Evolutionary conservation across 208 protist species (phyloP).

Genomic region (Trypanosoma avium): DNA sequence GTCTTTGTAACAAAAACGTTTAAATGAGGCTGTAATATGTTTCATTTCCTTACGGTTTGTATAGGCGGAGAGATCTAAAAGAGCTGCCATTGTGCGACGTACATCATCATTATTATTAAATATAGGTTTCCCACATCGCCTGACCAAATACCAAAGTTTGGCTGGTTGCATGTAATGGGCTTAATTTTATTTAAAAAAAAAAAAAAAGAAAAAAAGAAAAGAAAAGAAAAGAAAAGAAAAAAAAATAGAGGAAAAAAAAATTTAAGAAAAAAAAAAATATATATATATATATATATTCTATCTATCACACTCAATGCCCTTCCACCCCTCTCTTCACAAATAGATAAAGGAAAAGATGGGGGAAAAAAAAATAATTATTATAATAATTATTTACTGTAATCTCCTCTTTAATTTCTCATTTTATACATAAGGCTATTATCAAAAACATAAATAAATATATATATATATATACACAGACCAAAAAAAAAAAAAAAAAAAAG

Average conservation of each 20-base stretch:
- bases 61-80: conserved; percentile 47
- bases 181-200: conserved; percentile 1
- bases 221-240: conserved; percentile 13
- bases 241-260: neutral
- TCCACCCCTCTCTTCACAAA: no score
- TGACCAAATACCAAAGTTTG: conserved; percentile 19
- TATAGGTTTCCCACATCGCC: conserved; percentile 30
- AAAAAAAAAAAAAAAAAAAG: no score
- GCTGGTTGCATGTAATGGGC: conserved; percentile 16
- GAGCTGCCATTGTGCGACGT: conserved; percentile 25
- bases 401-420: no score
- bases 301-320: no score
- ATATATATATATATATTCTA: neutral
- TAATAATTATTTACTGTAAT: no score
- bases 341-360: no score
- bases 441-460: neutral
- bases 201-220: conserved; percentile 13
- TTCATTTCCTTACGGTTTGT: conserved; percentile 23
- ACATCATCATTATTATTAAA: conserved; percentile 48
- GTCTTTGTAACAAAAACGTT: conserved; percentile 36
- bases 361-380: no score
- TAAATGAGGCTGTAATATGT: conserved; percentile 27
- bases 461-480: neutral
- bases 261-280: neutral
- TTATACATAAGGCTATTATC: no score